Base-by-base conservation (phyloP, 805 yeast species). In the Yueomyces sp. region DNA sequence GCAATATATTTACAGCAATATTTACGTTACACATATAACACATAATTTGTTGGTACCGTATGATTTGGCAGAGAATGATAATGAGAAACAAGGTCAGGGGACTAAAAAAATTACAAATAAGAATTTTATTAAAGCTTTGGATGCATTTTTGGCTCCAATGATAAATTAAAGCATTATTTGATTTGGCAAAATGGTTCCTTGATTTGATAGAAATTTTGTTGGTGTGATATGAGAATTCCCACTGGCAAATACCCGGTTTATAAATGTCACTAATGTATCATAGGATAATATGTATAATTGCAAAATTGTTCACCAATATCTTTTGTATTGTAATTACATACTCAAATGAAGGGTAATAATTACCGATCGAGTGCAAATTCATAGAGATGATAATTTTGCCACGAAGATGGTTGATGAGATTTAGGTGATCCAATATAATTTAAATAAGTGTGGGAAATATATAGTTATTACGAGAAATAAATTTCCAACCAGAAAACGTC, bases 71-170 rank as follows among this genome's bases (percentile, higher is more conserved):
- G 57, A 55, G 36, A 48, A 47, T 29, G 56, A 52, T 30, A 42
- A 37, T 11, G 64, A 59, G 41, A 54, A 46, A 39, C 53, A 59
- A 45, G 65, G 65, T 7, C 61, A 55, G 44, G 64, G 65, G 12
- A 45, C 48, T 28, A 53, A 56, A 40, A 57, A 58, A 40, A 61
- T 62, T 27, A 50, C 49, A 8, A 62, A 60, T 41, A 49, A 53
- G 29, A 46, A 51, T 36, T 62, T 62, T 39, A 52, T 57, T 8
- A 40, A 45, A 27, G 49, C 53, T 4, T 44, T 62, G 30, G 64
- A 61, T 34, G 41, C 50, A n/a, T 60, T 56, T 42, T 42, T 62
- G 36, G 49, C 56, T 5, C 64, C 64, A 5, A 52, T 58, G 58
- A 46, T 60, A 11, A 46, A 45, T 36, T 50, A 47, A 37, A 50